Conservation (phyloP, 2,329 filamentous ascomycete species). For the Anthostomella pinea region DNA sequence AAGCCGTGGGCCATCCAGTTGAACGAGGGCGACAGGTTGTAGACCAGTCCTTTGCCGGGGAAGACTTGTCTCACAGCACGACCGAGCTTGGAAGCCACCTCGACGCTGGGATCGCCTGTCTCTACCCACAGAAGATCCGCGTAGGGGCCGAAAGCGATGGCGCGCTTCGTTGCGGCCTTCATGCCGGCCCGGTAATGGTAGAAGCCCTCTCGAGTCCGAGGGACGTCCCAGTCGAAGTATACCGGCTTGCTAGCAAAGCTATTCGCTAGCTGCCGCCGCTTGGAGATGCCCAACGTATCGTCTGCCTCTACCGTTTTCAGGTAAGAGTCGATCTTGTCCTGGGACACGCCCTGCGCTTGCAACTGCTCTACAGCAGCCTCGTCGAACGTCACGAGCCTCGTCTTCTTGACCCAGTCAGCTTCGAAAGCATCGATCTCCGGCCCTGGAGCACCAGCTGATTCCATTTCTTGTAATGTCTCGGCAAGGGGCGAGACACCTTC, state of each 20-base stretch:
- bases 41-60: conserved; percentile 86
- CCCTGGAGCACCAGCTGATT: conserved; percentile 71
- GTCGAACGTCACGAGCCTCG: conserved; percentile 85
- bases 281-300: conserved; percentile 73
- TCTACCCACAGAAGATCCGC: conserved; percentile 97
- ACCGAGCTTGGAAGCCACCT: conserved; percentile 72
- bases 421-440: conserved; percentile 84
- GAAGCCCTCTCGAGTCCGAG: conserved; percentile 88
- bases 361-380: conserved; percentile 82
- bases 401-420: conserved; percentile 80
- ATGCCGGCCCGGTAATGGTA: conserved; percentile 89
- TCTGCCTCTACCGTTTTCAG: conserved; percentile 58
- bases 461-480: conserved; percentile 88
- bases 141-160: conserved; percentile 85
- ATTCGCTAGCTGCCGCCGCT: conserved; percentile 70
- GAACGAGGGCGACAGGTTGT: conserved; percentile 95
- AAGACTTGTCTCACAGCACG: conserved; percentile 66
- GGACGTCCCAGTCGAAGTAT: conserved; percentile 86
- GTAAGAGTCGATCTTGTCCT: conserved; percentile 67
- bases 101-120: conserved; percentile 82
- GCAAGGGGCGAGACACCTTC: conserved; percentile 73
- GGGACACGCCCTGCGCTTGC: conserved; percentile 59
- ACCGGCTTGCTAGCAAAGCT: conserved; percentile 65
- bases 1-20: conserved; percentile 99
- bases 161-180: conserved; percentile 85